These are phyloP conservation scores for Carex arenaria DNA, from an alignment of 202 grass and related monocot genomes.

Conservation along the genomic window DNA sequence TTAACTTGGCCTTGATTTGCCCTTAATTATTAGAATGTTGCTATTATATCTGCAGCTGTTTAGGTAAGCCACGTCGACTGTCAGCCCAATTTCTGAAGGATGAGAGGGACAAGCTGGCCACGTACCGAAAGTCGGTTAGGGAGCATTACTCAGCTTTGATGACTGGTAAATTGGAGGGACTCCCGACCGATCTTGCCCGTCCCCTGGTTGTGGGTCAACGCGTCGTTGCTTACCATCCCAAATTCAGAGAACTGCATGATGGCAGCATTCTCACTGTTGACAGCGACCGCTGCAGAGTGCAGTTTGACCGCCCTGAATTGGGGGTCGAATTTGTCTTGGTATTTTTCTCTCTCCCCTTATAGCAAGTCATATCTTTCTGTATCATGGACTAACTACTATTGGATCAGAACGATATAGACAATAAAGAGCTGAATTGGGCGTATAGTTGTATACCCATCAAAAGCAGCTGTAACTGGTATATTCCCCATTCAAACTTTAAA, in stretches of 20 bases:
- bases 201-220: conserved; percentile 77
- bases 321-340: conserved; percentile 88
- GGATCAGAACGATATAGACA: not conserved
- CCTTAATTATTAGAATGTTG: not conserved
- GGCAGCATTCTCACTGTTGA: conserved; percentile 77
- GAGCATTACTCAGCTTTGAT: conserved; percentile 67
- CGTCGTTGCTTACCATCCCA: conserved; percentile 81
- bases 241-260: conserved; percentile 94
- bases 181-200: conserved; percentile 68
- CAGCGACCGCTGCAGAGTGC: conserved; percentile 46
- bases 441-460: not conserved
- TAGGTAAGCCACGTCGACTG: conserved; percentile 87
- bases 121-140: conserved; percentile 81
- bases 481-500: not conserved
- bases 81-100: conserved; percentile 84
- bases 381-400: not conserved
- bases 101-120: conserved; percentile 80
- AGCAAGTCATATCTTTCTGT: not conserved
- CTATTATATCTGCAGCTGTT: conserved; percentile 47
- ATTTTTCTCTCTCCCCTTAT: conserved; percentile 14
- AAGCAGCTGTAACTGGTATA: not conserved
- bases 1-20: conserved; percentile 11
- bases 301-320: conserved; percentile 83
- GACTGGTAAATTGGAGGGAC: conserved; percentile 71
- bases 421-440: not conserved